These are phyloP conservation scores for Pouteria campechiana DNA, from an alignment of 179 eudicot species.

Conservation along the genomic window DNA sequence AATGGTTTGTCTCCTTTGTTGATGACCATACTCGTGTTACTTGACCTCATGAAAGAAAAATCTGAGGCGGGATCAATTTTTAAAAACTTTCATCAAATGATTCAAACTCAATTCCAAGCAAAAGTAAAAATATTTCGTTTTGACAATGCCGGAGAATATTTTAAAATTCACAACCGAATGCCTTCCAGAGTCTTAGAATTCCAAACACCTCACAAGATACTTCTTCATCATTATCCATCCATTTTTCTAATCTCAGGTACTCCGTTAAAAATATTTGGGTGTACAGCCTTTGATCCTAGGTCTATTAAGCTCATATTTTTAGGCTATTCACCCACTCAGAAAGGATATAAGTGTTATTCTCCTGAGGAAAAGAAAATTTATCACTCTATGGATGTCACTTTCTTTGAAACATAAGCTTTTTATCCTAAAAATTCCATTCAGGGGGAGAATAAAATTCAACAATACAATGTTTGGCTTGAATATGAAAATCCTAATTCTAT, in stretches of 20 bases:
- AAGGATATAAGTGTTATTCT: slow-evolving; percentile 2
- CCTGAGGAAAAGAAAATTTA: neutral
- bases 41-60: neutral
- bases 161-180: neutral
- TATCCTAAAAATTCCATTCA: neutral
- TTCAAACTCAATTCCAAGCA: neutral
- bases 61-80: neutral
- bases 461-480: too few species aligned
- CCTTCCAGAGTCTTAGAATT: neutral
- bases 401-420: neutral
- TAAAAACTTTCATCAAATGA: neutral
- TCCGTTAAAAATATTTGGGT: slow-evolving; percentile 3
- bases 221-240: too few species aligned
- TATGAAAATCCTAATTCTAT: too few species aligned
- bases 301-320: neutral
- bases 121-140: neutral
- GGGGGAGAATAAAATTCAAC: neutral
- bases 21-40: slow-evolving; percentile 3
- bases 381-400: slow-evolving; percentile 3
- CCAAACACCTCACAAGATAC: too few species aligned
- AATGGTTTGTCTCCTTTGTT: slow-evolving; percentile 4
- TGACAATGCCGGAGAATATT: neutral
- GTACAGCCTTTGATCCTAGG: neutral
- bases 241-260: neutral
- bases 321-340: slow-evolving; percentile 3